Conservation (phyloP, 2,329 filamentous ascomycete genomes). For the Phaeophleospora eucalypticola region DNA sequence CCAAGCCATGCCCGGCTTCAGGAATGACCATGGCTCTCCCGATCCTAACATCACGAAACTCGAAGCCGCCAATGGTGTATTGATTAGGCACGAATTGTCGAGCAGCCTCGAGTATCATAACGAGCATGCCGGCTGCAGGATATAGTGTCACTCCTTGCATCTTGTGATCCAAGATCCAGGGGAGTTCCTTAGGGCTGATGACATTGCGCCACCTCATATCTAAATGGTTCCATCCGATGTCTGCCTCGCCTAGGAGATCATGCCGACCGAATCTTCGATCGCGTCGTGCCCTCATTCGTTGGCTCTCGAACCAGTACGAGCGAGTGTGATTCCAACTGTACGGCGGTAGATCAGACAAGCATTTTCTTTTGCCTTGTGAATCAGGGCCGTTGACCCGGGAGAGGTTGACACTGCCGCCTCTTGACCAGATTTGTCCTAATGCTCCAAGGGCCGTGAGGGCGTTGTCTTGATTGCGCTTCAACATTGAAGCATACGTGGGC, state of each 20-base stretch:
- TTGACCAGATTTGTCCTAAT: not conserved
- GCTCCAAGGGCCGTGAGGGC: not conserved
- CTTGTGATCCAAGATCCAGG: slow-evolving; percentile 34
- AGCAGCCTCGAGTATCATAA: slow-evolving; percentile 17
- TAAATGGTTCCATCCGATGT: not conserved
- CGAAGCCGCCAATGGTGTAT: slow-evolving; percentile 3
- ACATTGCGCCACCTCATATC: slow-evolving; percentile 3
- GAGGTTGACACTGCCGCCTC: not conserved
- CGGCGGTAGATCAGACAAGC: slow-evolving; percentile 5
- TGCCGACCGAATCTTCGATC: not conserved
- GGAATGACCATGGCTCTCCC: slow-evolving; percentile 3
- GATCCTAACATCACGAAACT: slow-evolving; percentile 15
- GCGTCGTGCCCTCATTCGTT: not conserved
- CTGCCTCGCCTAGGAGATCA: slow-evolving; percentile 4
- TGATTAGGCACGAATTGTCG: slow-evolving; percentile 5
- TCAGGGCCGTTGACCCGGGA: not conserved
- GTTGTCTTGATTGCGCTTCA: not conserved
- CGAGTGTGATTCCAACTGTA: slow-evolving; percentile 14
- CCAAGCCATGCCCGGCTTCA: slow-evolving; percentile 6
- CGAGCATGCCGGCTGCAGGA: slow-evolving; percentile 25
- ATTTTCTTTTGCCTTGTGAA: too few relatives aligned
- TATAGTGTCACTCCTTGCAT: slow-evolving; percentile 25
- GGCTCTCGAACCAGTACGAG: not conserved
- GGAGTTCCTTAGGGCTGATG: slow-evolving; percentile 15
- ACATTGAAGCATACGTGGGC: not conserved